Evolutionary conservation across 2,329 filamentous ascomycete genomes (phyloP).

Genomic region (Furcasterigmium sp.): DNA sequence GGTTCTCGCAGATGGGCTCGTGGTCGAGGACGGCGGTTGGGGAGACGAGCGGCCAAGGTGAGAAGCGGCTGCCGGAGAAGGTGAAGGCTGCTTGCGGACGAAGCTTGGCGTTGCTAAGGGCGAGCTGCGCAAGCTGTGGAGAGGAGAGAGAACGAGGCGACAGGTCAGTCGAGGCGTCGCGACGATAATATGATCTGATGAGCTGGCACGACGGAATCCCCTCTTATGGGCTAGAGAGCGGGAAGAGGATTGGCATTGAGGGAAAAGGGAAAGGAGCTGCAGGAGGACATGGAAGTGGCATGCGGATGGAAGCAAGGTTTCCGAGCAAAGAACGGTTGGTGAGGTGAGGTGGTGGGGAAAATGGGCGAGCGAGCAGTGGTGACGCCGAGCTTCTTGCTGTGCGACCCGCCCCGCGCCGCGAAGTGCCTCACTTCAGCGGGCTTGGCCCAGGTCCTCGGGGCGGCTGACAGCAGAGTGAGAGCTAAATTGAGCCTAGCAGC

Average conservation of each 20-base stretch:
- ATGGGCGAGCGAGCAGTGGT: too few species aligned
- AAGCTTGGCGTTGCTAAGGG: slow-evolving; percentile 44
- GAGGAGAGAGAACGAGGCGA: slow-evolving; percentile 8
- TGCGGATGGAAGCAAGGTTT: background rate
- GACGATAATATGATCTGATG: background rate
- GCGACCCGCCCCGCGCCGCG: too few species aligned
- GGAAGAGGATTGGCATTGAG: slow-evolving; percentile 22
- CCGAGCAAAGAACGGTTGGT: too few species aligned
- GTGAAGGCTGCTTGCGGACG: slow-evolving; percentile 22
- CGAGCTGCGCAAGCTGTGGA: slow-evolving; percentile 44
- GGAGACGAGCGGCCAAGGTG: slow-evolving; percentile 31
- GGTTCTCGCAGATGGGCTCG: slow-evolving; percentile 49
- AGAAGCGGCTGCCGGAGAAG: slow-evolving; percentile 15
- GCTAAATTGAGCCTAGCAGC: too few species aligned
- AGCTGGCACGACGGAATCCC: background rate
- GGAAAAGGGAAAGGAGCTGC: slow-evolving; percentile 12
- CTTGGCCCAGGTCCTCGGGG: too few species aligned
- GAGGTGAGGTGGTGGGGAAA: too few species aligned
- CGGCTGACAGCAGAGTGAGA: too few species aligned
- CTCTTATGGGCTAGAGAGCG: slow-evolving; percentile 7
- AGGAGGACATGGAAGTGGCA: background rate
- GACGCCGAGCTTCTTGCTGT: too few species aligned
- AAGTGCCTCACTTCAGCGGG: too few species aligned
- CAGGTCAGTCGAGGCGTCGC: slow-evolving; percentile 14
- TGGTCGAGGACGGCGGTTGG: slow-evolving; percentile 33